Base-by-base conservation (phyloP, 1,284 basidiomycete species). In the Boletus sp. region DNA sequence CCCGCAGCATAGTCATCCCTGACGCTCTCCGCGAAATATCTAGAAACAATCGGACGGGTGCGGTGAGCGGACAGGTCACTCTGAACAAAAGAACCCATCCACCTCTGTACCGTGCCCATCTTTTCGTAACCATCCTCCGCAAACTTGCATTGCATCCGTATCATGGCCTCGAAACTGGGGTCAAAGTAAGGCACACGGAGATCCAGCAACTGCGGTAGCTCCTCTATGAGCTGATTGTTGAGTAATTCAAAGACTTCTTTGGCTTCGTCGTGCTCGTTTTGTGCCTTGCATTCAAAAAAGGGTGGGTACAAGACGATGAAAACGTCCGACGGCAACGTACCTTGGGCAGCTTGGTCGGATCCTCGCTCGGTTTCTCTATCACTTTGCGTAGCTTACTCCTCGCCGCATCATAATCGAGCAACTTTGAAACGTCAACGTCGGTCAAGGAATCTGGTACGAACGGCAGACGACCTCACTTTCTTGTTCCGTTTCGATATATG, bases 91-190 rank as follows among this genome's bases (percentile, higher is more conserved):
- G 54, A 35, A 52, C n/a, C 4, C 9, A 72, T 79, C 46, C 64
- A 91, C 86, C 95, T 81, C 76, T 99, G 97, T 6, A 99, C 97
- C 50, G 94, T 91, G 49, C 95, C 93, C 58, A 99, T 83, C 79
- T 97, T 98, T 79, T 99, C 96, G 75, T 99, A 99, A 0, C 94
- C 97, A 70, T 98, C 96, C 74, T 98, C 93, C 2, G 96, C 95
- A 71, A 98, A 98, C 71, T 95, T 95, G 72, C 93, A 87, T 76
- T 99, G 97, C 85, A 97, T 94, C 47, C 97, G 86, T 68, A 98
- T 94, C 97, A 99, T 98, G 37, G 97, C 94, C 77, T 99, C 97
- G 74, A 99, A 98, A 67, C 93, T 95, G 2, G 97, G 97, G 76
- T 99, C 97, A 64, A 99, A 93, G 81, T 95, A 99, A 10, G 97